phyloP scores from a whole-genome alignment of 495 filamentous ascomycete species.

The Penicillium cataractarum region DNA sequence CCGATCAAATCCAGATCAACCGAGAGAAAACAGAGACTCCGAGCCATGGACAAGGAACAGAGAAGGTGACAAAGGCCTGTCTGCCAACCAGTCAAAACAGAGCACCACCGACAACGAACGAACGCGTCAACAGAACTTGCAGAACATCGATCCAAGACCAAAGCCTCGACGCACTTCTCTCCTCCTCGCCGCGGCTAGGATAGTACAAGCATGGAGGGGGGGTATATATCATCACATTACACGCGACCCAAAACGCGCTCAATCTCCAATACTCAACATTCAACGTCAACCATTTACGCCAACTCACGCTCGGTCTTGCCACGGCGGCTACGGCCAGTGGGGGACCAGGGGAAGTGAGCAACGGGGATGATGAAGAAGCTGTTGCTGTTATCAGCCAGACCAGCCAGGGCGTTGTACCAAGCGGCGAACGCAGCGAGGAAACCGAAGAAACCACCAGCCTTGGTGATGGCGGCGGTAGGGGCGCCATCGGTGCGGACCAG shows the following conservation, averaged over 20 bases:
- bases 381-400: constrained; percentile 84
- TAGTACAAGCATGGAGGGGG: constrained; percentile 36
- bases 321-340: constrained; percentile 71
- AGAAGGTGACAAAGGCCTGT: neutral
- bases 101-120: constrained; percentile 14
- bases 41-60: constrained; percentile 1
- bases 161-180: neutral
- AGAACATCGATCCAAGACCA: neutral
- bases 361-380: constrained; percentile 97
- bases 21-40: constrained; percentile 7
- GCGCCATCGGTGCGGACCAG: constrained; percentile 49
- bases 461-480: constrained; percentile 59
- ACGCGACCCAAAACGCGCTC: constrained; percentile 18
- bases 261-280: neutral
- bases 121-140: constrained; percentile 8
- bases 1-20: neutral
- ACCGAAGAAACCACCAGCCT: constrained; percentile 87
- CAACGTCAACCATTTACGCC: constrained; percentile 30
- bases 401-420: constrained; percentile 96
- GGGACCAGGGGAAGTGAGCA: constrained; percentile 95
- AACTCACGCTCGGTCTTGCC: constrained; percentile 48
- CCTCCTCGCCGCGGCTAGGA: constrained; percentile 6
- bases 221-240: constrained; percentile 45
- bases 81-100: neutral
- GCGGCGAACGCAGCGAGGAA: constrained; percentile 86